A percentile compares a stretch with the other conserved stretches of the same genome.
Evolutionary conservation across 495 filamentous ascomycete genomes (phyloP).

Genomic region (Aspergillus leporis): DNA sequence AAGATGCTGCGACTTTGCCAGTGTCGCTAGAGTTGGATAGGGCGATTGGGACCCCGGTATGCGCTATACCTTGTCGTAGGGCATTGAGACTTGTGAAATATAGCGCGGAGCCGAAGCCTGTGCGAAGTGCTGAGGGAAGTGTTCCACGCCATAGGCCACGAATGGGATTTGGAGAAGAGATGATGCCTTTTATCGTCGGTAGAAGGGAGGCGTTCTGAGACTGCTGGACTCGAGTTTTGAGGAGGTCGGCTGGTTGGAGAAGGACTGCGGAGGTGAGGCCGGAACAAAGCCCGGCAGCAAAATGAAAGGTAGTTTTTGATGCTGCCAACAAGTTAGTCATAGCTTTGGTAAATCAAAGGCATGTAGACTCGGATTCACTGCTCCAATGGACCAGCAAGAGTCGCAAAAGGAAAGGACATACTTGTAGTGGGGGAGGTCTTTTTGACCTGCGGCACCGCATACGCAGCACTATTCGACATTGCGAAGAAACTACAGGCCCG

Average conservation of each 20-base stretch:
- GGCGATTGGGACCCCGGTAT: constrained; percentile 26
- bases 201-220: constrained; percentile 64
- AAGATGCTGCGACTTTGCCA: constrained; percentile 40
- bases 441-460: constrained; percentile 36
- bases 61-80: constrained; percentile 69
- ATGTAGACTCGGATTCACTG: no score
- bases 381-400: neutral
- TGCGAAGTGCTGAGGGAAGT: constrained; percentile 85
- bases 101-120: constrained; percentile 86
- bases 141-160: constrained; percentile 92
- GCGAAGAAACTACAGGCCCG: constrained; percentile 5
- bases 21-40: constrained; percentile 21
- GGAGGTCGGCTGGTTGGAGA: constrained; percentile 92
- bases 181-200: constrained; percentile 68
- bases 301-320: constrained; percentile 69
- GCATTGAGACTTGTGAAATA: constrained; percentile 91
- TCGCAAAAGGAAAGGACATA: neutral
- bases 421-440: constrained; percentile 33
- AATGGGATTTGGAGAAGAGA: constrained; percentile 59
- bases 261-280: constrained; percentile 85
- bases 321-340: constrained; percentile 22
- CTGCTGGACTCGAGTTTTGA: constrained; percentile 89
- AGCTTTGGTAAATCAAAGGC: no score
- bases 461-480: constrained; percentile 42
- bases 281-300: constrained; percentile 82